A percentile compares a stretch with the other conserved stretches of the same genome.
These are phyloP conservation scores for Aciculoconidium aculeatum DNA, from an alignment of 805 yeast species.

Conservation along the genomic window DNA sequence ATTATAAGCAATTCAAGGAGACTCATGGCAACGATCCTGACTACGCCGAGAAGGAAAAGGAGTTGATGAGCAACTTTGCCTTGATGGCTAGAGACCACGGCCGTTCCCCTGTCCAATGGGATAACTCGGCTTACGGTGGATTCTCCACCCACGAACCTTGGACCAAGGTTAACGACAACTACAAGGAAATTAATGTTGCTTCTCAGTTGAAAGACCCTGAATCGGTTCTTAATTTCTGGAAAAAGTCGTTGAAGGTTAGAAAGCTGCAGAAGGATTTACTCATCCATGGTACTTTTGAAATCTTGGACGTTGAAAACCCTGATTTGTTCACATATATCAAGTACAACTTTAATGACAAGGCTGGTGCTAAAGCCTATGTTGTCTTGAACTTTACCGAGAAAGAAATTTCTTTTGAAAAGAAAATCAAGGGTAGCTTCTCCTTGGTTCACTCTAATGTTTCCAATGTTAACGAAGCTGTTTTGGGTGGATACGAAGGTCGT, in stretches of 20 bases:
- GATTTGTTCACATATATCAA: conserved; percentile 39
- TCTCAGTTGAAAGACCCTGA: conserved; percentile 40
- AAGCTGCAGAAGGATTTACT: conserved; percentile 39
- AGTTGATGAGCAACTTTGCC: conserved; percentile 28
- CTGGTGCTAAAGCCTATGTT: conserved; percentile 22
- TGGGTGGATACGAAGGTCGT: conserved; percentile 44
- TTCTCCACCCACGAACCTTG: conserved; percentile 47
- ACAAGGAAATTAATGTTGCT: conserved; percentile 43
- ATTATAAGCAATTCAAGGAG: conserved; percentile 28
- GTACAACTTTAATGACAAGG: conserved; percentile 19
- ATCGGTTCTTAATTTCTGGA: conserved; percentile 44
- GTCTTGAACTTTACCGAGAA: conserved; percentile 40
- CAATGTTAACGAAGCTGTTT: conserved; percentile 15
- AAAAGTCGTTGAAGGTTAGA: conserved; percentile 37
- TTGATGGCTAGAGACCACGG: conserved; percentile 47
- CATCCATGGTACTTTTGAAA: conserved; percentile 41
- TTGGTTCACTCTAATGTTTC: conserved; percentile 28
- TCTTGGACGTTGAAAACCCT: conserved; percentile 38
- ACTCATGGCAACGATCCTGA: conserved; percentile 18
- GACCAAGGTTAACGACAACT: conserved; percentile 48
- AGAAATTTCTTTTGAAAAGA: conserved; percentile 22
- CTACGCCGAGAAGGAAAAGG: conserved; percentile 15
- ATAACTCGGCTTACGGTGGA: conserved; percentile 37
- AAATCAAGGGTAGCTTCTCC: conserved; percentile 21
- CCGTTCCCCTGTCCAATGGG: conserved; percentile 57